A percentile compares a stretch with the other conserved stretches of the same genome.
phyloP scores from a whole-genome alignment of 495 filamentous ascomycete genomes.

The Penicillium crystallinum region DNA sequence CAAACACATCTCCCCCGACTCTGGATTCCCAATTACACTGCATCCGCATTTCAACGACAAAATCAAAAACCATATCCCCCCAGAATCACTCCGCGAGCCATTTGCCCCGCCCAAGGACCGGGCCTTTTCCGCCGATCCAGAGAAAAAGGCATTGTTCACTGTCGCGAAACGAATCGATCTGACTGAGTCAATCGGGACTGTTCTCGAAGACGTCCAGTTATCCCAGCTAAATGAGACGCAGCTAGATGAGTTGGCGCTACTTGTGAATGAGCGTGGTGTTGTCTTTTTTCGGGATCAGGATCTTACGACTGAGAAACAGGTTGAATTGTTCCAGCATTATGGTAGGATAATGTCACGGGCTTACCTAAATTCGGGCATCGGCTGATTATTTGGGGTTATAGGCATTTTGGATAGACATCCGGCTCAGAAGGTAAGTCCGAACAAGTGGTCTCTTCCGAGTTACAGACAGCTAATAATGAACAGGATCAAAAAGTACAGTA shows the following conservation, averaged over 20 bases:
- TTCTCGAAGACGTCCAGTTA: constrained; percentile 41
- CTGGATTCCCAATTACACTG: constrained; percentile 10
- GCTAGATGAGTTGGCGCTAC: constrained; percentile 41
- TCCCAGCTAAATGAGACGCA: constrained; percentile 31
- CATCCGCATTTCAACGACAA: constrained; percentile 33
- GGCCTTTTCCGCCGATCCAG: constrained; percentile 46
- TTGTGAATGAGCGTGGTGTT: constrained; percentile 39
- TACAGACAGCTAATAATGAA: background rate
- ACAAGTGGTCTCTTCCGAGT: too few relatives aligned
- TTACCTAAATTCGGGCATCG: background rate
- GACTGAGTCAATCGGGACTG: constrained; percentile 49
- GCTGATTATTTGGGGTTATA: background rate
- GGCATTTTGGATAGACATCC: constrained; percentile 43
- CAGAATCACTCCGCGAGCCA: constrained; percentile 38
- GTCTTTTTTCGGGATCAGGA: constrained; percentile 45
- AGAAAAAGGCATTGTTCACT: constrained; percentile 45
- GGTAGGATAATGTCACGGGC: constrained; percentile 17
- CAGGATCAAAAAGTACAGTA: constrained; percentile 7
- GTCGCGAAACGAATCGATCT: constrained; percentile 41
- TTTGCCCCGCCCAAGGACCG: constrained; percentile 43
- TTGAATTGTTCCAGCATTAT: constrained; percentile 49
- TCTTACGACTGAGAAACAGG: constrained; percentile 47
- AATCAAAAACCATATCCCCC: constrained; percentile 41
- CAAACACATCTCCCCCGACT: constrained; percentile 19
- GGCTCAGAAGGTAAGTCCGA: constrained; percentile 34